Base-by-base conservation (phyloP, 2,329 filamentous ascomycete genomes). In the Talaromyces sp. region DNA sequence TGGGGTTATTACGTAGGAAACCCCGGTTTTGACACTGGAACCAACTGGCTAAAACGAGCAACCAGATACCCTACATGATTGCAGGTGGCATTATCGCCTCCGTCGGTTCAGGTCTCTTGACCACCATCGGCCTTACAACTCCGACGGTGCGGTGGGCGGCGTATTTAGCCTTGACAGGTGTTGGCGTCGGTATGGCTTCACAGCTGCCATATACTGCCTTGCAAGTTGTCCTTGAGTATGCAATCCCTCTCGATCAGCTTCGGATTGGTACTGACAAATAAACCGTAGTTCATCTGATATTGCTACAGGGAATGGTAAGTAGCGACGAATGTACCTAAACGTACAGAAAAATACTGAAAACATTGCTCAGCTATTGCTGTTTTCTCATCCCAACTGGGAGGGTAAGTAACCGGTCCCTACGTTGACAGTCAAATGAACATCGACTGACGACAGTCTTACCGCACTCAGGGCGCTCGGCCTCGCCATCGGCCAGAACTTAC, bases 241-340 rank as follows among this genome's bases (percentile, higher is more conserved):
- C 13, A 55, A 55, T 25, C 15, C 36, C 53, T 55, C 36, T 55
- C 11, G 15, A 28, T 30, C 28, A n/a, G 17, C 9, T 19, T 32
- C 13, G n/a, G 53, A 11, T 19, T 55, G 53, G 30, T 13, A 39
- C 53, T 55, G 53, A 55, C 53, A 17, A 32, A 30, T 6, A 28
- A 39, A n/a, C n/a, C 27, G 27, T 22, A 55, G 53, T 32, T 32
- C 22, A 39, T 39, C 53, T 33, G 53, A 55, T 30, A 55, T 55
- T 55, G 53, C 53, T 22, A 55, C 53, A 33, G 53, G 53, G 33
- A 55, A 55, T 55, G 53, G 53, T 55, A 55, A 19, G 53, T 55
- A 32, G 30, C 13, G 17, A 36, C 33, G 13, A 36, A 36, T 17
- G 39, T 55, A 30, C 28, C 30, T 6, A 19, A 4, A 10, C 30